Base-by-base conservation (phyloP, 371 early-diverging fungal genomes). In the Nematocida minor region DNA sequence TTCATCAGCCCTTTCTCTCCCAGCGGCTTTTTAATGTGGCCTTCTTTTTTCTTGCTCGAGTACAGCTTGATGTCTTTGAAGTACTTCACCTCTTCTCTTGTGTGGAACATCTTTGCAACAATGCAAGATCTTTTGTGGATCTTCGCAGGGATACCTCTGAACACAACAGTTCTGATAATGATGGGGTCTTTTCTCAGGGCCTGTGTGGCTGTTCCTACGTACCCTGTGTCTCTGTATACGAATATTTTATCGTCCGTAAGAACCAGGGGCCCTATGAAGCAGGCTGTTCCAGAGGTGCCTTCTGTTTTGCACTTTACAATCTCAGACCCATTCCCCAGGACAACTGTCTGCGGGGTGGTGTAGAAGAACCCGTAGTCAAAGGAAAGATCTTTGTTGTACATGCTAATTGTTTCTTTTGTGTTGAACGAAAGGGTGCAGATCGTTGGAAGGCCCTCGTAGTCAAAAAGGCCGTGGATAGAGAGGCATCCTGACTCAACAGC, bases 1-100 rank as follows among this genome's bases (percentile, higher is more conserved):
- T 84, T 85, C 74, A 85, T 84, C 2, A 69, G 44, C 29, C 85
- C 85, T 9, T 83, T 62, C 47, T 80, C 71, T 6, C 85, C 85
- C 42, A 85, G 57, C 18, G 85, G 70, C 69, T 77, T 74, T 48
- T 82, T 84, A 18, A 85, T 83, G 54, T 64, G 79, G 22, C 85
- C 85, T 36, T 77, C 77, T 40, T 78, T 83, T 18, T 60, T 49
- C 14, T 67, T 64, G 51, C 66, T 66, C 9, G 81, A 62, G 38
- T 81, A 67, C 6, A 85, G 44, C 66, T 57, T 55, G 1, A 84
- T 70, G 47, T 81, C 80, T 51, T 66, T 77, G 66, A 83, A 85
- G 71, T 82, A 82, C 53, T 79, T 27, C 48, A 85, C 85, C 63
- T 85, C 83, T 46, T 82, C 82, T 66, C 69, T 68, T 46, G 55